Evolutionary conservation across 202 grass and related monocot genomes (phyloP).

Genomic region (Brachypodium distachyon): DNA sequence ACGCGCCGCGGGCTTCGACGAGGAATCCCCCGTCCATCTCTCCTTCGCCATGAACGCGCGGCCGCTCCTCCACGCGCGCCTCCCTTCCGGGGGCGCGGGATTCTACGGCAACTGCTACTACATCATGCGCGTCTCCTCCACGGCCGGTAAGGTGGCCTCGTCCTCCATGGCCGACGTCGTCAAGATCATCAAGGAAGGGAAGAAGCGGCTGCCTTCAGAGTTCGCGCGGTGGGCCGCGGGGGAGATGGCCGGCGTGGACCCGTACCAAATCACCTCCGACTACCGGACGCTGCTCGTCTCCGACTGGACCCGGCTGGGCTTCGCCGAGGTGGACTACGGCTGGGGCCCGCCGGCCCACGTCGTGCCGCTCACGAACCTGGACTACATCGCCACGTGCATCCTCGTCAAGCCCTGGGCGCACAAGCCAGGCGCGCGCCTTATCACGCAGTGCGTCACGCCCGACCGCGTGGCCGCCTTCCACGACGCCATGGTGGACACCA

Average conservation of each 20-base stretch:
- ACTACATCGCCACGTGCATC: slow-evolving; percentile 98
- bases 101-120: slow-evolving; percentile 99
- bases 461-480: slow-evolving; percentile 58
- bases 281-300: slow-evolving; percentile 76
- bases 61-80: slow-evolving; percentile 28
- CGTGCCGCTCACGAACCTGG: slow-evolving; percentile 80
- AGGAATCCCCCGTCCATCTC: slow-evolving; percentile 41
- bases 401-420: slow-evolving; percentile 80
- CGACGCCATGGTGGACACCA: slow-evolving; percentile 59
- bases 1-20: slow-evolving; percentile 30
- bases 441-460: slow-evolving; percentile 82
- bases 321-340: slow-evolving; percentile 94
- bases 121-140: slow-evolving; percentile 72
- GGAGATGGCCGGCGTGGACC: slow-evolving; percentile 19
- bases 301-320: slow-evolving; percentile 92
- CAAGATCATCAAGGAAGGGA: slow-evolving; percentile 71
- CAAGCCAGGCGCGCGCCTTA: slow-evolving; percentile 79
- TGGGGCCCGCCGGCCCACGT: slow-evolving; percentile 89
- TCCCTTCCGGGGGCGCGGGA: slow-evolving; percentile 27
- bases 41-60: slow-evolving; percentile 91
- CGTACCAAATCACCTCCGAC: slow-evolving; percentile 72
- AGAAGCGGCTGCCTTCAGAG: slow-evolving; percentile 66
- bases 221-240: slow-evolving; percentile 64
- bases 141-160: slow-evolving; percentile 21
- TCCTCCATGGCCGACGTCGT: slow-evolving; percentile 62